Evolutionary conservation across 257 asterid genomes (phyloP), one percentile per base, ranked within the genome.

Genomic region (Fraxinus americana): DNA sequence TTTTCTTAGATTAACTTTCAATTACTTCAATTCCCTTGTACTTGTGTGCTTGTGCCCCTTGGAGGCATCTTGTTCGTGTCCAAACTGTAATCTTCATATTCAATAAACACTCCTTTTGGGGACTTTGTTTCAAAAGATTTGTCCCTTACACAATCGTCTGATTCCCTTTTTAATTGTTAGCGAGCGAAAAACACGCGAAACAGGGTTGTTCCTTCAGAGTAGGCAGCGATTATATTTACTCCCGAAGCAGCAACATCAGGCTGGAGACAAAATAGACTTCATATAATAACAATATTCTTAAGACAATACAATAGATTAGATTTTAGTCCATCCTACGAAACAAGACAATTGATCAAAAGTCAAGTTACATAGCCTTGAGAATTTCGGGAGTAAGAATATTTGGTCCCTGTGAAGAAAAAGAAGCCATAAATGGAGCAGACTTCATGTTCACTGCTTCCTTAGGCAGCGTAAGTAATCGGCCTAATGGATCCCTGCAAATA

Each of bases 371-470:
- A 32, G 91, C 97, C 97, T 94, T 91, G 75, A 92, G 92, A 72
- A 92, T 87, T 63, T 82, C 83, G 0, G 89, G 96, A 7, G 87
- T 87, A 12, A 91, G 4, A 0, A 0, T 0, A 79, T 85, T 90
- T 0, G 97, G 97, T 2, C 97, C 97, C 70, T 89, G 83, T 6
- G 97, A 91, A 5, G 98, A 92, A 85, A 94, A 94, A 14, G 41
- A 0, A 0, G 97, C 94, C 87, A 94, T 79, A 32, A 45, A 11
- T 1, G 98, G 97, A 80, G 97, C 85, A 2, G 94, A 94, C 76
- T 80, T 87, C 4, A 1, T 17, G 27, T 48, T 48, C 14, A 82
- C 0, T 11, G 19, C 0, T 0, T 81, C 79, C 70, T 27, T 50
- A 0, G 87, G 87, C 11, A 88, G 41, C 0, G 82, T 82, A 12